Evolutionary conservation across 441 rosid genomes (phyloP).

Genomic region (Erodium trifolium): DNA sequence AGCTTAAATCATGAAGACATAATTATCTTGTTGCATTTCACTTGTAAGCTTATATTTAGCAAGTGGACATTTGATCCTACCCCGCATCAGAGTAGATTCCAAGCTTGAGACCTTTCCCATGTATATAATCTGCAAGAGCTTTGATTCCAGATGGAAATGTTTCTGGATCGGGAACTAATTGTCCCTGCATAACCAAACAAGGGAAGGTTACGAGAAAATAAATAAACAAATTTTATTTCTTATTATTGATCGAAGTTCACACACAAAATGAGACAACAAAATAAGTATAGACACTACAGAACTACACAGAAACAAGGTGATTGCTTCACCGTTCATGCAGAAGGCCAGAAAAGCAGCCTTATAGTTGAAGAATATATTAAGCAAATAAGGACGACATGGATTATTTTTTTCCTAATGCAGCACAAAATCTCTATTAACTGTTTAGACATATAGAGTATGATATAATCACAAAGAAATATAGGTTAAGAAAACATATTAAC

Average conservation of each 20-base stretch:
- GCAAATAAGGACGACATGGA: too few species aligned
- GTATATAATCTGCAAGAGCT: constrained; percentile 76
- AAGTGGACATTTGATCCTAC: constrained; percentile 44
- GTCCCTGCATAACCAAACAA: constrained; percentile 44
- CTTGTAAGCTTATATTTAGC: constrained; percentile 17
- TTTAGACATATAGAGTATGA: too few species aligned
- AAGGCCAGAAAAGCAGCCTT: too few species aligned
- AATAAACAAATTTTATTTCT: too few species aligned
- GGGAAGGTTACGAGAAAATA: not conserved
- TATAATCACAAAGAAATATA: not conserved
- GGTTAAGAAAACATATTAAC: constrained; percentile 26
- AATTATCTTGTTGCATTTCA: constrained; percentile 17
- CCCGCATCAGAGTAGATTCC: constrained; percentile 98
- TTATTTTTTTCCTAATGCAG: too few species aligned
- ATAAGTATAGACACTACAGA: too few species aligned
- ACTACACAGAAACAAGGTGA: too few species aligned
- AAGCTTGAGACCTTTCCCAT: constrained; percentile 83
- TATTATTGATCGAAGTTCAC: too few species aligned
- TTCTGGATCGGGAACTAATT: constrained; percentile 65
- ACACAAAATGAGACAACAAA: too few species aligned
- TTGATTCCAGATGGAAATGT: constrained; percentile 84
- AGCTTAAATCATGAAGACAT: not conserved
- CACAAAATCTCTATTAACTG: too few species aligned
- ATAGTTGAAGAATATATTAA: too few species aligned
- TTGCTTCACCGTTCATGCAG: too few species aligned